A percentile compares a stretch with the other conserved stretches of the same genome.
phyloP scores from a whole-genome alignment of 768 basidiomycete species.

The Amanita muscaria region DNA sequence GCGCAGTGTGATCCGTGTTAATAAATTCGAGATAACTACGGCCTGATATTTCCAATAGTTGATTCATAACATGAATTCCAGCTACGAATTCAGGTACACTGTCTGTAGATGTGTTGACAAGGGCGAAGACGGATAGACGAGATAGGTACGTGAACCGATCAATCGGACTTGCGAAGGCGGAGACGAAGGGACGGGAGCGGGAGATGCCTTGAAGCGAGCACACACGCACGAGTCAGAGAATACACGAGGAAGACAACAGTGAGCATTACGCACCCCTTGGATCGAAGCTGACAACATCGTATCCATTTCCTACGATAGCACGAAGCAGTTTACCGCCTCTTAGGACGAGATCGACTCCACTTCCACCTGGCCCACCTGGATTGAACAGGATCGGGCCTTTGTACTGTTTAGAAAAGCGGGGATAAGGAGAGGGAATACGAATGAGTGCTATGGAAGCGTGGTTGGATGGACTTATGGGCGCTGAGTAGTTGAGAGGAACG shows the following conservation, averaged over 20 bases:
- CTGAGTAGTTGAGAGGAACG: slow-evolving; percentile 34
- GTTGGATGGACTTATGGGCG: slow-evolving; percentile 22
- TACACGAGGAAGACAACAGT: no score
- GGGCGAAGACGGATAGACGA: not conserved
- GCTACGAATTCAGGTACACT: slow-evolving; percentile 14
- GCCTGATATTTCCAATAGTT: slow-evolving; percentile 25
- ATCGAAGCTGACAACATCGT: slow-evolving; percentile 40
- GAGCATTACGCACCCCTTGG: slow-evolving; percentile 14
- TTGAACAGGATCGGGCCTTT: slow-evolving; percentile 38
- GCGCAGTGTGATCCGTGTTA: slow-evolving; percentile 30
- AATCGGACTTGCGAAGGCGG: no score
- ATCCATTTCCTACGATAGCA: slow-evolving; percentile 30
- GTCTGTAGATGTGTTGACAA: slow-evolving; percentile 18
- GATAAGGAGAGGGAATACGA: slow-evolving; percentile 28
- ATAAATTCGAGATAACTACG: slow-evolving; percentile 24
- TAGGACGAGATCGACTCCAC: slow-evolving; percentile 26
- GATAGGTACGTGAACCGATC: no score
- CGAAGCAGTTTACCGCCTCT: slow-evolving; percentile 18
- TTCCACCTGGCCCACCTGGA: slow-evolving; percentile 41
- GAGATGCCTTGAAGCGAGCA: no score
- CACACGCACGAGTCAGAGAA: not conserved
- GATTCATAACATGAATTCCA: slow-evolving; percentile 19
- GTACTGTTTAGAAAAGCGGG: slow-evolving; percentile 21
- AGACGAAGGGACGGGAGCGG: no score
- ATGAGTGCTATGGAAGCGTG: slow-evolving; percentile 34